Conservation (phyloP, 768 basidiomycete species). For the Exidia glandulosa region DNA sequence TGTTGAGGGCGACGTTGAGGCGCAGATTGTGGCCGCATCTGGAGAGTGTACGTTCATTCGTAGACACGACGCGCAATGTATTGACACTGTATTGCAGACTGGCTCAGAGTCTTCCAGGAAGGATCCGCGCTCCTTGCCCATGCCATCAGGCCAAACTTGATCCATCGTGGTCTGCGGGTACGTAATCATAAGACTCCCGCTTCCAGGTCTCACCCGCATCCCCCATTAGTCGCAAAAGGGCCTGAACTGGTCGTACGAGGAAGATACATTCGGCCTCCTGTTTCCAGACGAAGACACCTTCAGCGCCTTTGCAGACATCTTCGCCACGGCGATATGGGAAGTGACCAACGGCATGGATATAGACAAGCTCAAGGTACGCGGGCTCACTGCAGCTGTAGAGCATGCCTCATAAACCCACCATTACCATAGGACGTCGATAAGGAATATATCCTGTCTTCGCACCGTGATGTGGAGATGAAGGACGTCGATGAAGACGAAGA, state of each 20-base stretch:
- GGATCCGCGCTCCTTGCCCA: slow-evolving; percentile 43
- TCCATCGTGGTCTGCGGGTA: slow-evolving; percentile 25
- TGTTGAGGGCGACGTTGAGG: slow-evolving; percentile 1
- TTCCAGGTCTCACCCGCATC: too few relatives aligned
- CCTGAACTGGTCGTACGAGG: slow-evolving; percentile 79
- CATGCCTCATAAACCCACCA: neutral
- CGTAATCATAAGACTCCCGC: too few relatives aligned
- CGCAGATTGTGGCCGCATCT: slow-evolving; percentile 4
- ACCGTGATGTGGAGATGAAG: slow-evolving; percentile 83
- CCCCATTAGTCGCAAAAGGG: slow-evolving; percentile 25
- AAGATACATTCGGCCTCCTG: slow-evolving; percentile 75
- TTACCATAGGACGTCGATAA: slow-evolving; percentile 64
- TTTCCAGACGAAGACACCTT: slow-evolving; percentile 51
- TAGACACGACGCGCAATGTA: neutral
- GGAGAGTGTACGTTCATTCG: too few relatives aligned
- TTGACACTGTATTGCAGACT: slow-evolving; percentile 7
- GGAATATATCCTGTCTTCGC: slow-evolving; percentile 64
- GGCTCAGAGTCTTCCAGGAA: slow-evolving; percentile 13
- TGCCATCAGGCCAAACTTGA: slow-evolving; percentile 55
- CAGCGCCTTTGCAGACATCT: slow-evolving; percentile 44
- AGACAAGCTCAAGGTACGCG: slow-evolving; percentile 70
- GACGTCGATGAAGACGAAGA: slow-evolving; percentile 66
- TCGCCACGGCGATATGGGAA: slow-evolving; percentile 74
- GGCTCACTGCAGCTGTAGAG: neutral
- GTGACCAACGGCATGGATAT: slow-evolving; percentile 59